These are phyloP conservation scores for Xylaria scruposa DNA, from an alignment of 495 filamentous ascomycete genomes.

Conservation along the genomic window DNA sequence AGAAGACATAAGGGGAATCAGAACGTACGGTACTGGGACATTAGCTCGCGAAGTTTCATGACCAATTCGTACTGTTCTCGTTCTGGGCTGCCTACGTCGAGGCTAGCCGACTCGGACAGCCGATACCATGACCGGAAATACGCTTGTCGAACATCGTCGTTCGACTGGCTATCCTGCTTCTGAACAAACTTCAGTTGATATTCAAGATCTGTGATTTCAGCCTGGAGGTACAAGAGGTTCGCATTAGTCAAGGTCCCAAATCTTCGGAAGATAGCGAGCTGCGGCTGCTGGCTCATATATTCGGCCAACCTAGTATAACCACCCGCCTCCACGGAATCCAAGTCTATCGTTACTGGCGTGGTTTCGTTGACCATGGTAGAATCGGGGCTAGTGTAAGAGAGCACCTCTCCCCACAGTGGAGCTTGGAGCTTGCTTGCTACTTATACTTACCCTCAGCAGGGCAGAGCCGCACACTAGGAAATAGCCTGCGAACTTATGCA, in stretches of 20 bases:
- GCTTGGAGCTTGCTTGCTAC: background rate
- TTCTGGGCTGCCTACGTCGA: background rate
- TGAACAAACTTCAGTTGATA: background rate
- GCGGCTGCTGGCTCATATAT: slow-evolving; percentile 3
- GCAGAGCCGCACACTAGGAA: slow-evolving; percentile 5
- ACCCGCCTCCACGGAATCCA: background rate
- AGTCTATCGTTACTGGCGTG: background rate
- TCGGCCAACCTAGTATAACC: slow-evolving; percentile 9
- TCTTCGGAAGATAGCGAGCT: slow-evolving; percentile 18
- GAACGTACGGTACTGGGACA: slow-evolving; percentile 12
- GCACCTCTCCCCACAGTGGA: background rate
- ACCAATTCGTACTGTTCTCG: slow-evolving; percentile 12
- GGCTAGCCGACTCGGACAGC: background rate
- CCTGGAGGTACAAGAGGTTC: slow-evolving; percentile 13
- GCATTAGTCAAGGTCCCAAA: slow-evolving; percentile 1
- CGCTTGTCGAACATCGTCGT: background rate
- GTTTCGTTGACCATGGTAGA: background rate
- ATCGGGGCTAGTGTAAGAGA: background rate
- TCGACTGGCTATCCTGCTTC: background rate
- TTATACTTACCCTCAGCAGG: background rate
- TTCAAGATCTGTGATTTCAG: slow-evolving; percentile 7
- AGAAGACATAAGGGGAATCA: background rate
- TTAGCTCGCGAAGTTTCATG: slow-evolving; percentile 19
- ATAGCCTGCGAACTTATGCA: no score
- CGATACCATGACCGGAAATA: slow-evolving; percentile 3